Evolutionary conservation across 805 yeast genomes (phyloP).

Genomic region (Wickerhamiella azyma): DNA sequence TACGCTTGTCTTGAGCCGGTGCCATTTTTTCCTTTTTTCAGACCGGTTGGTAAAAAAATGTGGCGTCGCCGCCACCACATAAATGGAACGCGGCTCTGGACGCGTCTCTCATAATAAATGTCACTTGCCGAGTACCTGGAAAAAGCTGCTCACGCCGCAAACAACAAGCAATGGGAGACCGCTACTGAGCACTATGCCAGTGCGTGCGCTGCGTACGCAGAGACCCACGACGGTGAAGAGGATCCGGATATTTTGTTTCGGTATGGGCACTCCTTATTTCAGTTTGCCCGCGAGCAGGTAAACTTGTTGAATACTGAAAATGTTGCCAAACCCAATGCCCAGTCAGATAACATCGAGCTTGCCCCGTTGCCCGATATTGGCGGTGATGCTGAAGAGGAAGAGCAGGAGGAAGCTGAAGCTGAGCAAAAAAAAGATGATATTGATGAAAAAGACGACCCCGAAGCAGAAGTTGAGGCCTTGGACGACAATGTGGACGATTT

Average conservation of each 20-base stretch:
- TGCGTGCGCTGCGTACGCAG: slow-evolving; percentile 48
- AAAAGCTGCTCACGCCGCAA: slow-evolving; percentile 51
- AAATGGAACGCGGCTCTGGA: neutral
- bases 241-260: slow-evolving; percentile 57
- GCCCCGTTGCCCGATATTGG: neutral
- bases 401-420: slow-evolving; percentile 19
- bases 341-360: neutral
- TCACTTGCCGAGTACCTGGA: slow-evolving; percentile 30
- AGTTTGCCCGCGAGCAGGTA: slow-evolving; percentile 57
- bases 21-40: neutral
- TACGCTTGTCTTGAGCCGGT: slow-evolving; percentile 14
- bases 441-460: slow-evolving; percentile 29
- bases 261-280: slow-evolving; percentile 71
- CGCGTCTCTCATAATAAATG: neutral
- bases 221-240: slow-evolving; percentile 43
- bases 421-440: slow-evolving; percentile 20
- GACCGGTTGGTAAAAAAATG: neutral
- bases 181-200: slow-evolving; percentile 60
- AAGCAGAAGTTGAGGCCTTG: slow-evolving; percentile 26
- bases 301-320: slow-evolving; percentile 56
- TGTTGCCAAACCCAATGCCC: slow-evolving; percentile 15
- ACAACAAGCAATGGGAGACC: slow-evolving; percentile 48
- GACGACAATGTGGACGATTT: slow-evolving; percentile 54
- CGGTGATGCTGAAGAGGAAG: slow-evolving; percentile 14
- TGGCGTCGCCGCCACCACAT: neutral